Conservation (phyloP, 2,329 filamentous ascomycete species). For the Teratosphaeria viscida region DNA sequence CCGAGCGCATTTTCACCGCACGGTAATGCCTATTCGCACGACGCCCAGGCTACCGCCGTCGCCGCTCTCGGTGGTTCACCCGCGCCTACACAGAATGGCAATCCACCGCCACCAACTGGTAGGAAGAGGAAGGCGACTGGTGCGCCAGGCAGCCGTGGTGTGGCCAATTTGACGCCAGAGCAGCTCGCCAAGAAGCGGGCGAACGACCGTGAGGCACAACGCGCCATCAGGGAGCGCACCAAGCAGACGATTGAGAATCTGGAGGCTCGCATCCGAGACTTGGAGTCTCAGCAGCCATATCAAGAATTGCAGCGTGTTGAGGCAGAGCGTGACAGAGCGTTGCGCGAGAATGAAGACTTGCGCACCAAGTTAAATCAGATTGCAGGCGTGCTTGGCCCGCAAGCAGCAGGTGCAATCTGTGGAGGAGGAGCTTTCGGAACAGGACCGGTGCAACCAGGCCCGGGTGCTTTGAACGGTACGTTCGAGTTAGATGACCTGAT, state of each 20-base stretch:
- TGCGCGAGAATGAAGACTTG: conserved; percentile 72
- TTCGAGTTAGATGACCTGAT: conserved; percentile 15
- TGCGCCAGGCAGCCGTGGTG: conserved; percentile 48
- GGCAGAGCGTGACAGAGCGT: conserved; percentile 56
- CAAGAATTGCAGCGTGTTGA: conserved; percentile 70
- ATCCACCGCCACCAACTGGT: conserved; percentile 5
- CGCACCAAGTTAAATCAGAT: conserved; percentile 47
- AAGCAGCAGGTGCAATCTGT: not conserved
- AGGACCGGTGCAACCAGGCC: not conserved
- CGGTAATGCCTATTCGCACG: not conserved
- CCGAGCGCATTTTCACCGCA: not conserved
- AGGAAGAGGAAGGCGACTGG: conserved; percentile 27
- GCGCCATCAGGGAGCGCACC: conserved; percentile 73
- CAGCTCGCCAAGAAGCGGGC: conserved; percentile 83
- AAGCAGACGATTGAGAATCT: conserved; percentile 68
- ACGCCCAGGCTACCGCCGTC: conserved; percentile 2
- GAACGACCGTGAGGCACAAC: conserved; percentile 81
- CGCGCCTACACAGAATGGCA: not conserved
- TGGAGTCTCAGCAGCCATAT: conserved; percentile 71
- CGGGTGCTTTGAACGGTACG: conserved; percentile 20
- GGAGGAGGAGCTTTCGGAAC: not conserved
- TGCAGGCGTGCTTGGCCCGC: conserved; percentile 17
- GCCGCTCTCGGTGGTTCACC: not conserved
- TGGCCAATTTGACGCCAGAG: conserved; percentile 76
- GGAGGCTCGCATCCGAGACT: conserved; percentile 61